Evolutionary conservation across 768 basidiomycete genomes (phyloP).

Genomic region (Tephrocybe sp.): DNA sequence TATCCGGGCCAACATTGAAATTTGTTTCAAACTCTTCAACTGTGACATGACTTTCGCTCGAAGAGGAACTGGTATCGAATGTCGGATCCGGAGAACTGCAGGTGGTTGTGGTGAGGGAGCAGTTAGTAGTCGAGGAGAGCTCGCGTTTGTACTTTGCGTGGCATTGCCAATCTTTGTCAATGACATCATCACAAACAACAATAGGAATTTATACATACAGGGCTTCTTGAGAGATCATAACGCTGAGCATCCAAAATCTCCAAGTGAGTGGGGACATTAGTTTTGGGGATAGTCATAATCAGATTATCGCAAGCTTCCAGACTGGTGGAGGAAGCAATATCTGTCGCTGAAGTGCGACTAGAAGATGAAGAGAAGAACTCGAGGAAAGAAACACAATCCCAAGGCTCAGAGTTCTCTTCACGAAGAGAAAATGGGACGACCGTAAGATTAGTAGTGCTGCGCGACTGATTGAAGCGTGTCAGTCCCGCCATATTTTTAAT

Average conservation of each 20-base stretch:
- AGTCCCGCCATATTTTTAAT: neutral
- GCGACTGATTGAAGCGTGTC: neutral
- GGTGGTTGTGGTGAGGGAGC: neutral
- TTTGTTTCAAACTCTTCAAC: neutral
- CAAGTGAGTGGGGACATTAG: neutral
- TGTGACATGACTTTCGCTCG: neutral
- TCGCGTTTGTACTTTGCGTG: neutral
- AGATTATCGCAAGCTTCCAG: neutral
- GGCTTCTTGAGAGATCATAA: conserved; percentile 22
- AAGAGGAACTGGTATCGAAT: neutral
- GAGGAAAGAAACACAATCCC: neutral
- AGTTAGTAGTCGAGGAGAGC: neutral
- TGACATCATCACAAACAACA: too few relatives aligned
- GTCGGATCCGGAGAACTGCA: neutral
- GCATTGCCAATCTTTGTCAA: neutral
- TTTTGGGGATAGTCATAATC: neutral
- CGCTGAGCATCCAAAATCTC: conserved; percentile 24
- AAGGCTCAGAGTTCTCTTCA: neutral
- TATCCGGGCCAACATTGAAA: conserved; percentile 7
- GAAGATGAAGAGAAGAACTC: neutral
- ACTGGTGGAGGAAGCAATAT: neutral
- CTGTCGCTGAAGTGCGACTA: neutral
- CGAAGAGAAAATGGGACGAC: neutral
- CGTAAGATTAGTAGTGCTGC: too few relatives aligned
- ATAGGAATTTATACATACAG: too few relatives aligned